Evolutionary conservation across 192 early-diverging fungal species (phyloP), one percentile per base, ranked within the genome.

Genomic region (Bifiguratus adelaidae): DNA sequence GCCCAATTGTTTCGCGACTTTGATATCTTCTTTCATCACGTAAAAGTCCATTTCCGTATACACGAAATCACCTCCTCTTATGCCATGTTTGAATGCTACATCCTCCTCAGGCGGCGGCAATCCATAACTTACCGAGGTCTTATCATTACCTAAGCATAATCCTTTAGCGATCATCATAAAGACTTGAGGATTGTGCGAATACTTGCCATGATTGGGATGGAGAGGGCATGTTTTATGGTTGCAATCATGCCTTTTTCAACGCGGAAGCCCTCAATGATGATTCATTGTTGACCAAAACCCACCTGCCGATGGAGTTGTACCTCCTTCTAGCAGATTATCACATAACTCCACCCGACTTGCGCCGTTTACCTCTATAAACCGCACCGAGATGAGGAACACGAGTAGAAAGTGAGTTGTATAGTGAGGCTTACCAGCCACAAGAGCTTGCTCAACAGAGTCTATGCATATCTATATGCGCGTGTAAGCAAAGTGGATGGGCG

Each of bases 1-100:
- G 4, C 59, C 60, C 2, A 68, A 21, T 19, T 20, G 20, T 43
- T 78, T 79, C 28, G 44, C 32, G 40, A 56, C 55, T 43, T 68
- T 38, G 30, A 77, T 61, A 40, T 70, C 67, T 16, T 55, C 25
- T 2, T 57, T 18, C 70, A 76, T 76, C 1, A 63, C 64, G 8
- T 65, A 65, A 52, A 69, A 64, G 46, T 74, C 68, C 5, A 58
- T 45, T 7, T 72, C 58, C 15, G 41, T 65, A 46, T 71, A 71
- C 33, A 65, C 58, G 61, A 84, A 84, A 36, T 84, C 82, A 3
- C 82, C 82, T 4, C 76, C 71, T 56, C 81, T n/a, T n/a, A n/a
- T 69, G 44, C 3, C 4, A 19, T 16, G 19, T 26, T 6, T n/a
- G 34, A 20, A 42, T 4, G 16, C 42, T 7, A 37, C 32, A 36